Conservation (phyloP, 2,329 filamentous ascomycete genomes). For the Trichoderma lentiforme region DNA sequence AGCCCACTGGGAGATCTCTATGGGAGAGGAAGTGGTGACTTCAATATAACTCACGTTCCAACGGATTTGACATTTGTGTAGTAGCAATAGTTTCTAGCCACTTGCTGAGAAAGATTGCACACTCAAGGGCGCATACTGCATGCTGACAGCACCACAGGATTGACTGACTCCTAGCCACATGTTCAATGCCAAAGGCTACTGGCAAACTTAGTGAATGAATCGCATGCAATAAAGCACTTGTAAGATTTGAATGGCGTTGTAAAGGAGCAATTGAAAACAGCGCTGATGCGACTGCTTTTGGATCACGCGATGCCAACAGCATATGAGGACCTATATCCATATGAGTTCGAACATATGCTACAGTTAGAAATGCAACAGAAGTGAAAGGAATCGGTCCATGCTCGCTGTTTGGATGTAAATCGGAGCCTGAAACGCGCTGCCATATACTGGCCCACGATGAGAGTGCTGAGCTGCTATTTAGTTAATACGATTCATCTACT, state of each 20-base stretch:
- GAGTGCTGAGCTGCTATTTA: not conserved
- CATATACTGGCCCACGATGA: not conserved
- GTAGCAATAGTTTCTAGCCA: not conserved
- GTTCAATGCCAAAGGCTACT: not conserved
- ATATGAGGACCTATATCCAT: not conserved
- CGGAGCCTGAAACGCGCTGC: not conserved
- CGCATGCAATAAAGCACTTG: not conserved
- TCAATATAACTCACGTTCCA: not conserved
- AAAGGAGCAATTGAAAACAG: not conserved
- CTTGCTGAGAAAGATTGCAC: not conserved
- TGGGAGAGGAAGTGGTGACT: too few species aligned
- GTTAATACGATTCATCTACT: not conserved
- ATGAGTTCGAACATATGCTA: not conserved
- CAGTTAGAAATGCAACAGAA: not conserved
- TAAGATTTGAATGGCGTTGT: not conserved
- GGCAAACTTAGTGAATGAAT: not conserved
- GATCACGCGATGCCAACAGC: not conserved
- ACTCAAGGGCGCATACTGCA: not conserved
- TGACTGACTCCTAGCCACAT: not conserved
- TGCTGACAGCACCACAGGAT: not conserved
- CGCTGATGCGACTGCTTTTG: not conserved
- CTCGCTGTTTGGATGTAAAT: not conserved
- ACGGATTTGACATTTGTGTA: not conserved
- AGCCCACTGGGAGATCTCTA: not conserved
- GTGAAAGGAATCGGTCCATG: not conserved